Conservation (phyloP, 768 basidiomycete species). For the Boletellus ananiceps region DNA sequence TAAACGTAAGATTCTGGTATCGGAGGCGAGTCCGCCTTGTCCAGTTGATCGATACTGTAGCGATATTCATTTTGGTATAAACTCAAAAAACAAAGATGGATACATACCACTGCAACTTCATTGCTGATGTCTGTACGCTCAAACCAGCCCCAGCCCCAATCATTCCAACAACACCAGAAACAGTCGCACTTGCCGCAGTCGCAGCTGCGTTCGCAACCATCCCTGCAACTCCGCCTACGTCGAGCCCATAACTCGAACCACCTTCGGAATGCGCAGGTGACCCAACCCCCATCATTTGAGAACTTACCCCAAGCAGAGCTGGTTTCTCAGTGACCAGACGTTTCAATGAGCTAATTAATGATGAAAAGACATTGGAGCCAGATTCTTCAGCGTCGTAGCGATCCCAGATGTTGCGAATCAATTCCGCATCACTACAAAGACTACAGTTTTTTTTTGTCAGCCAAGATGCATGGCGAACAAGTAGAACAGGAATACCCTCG, state of each 20-base stretch:
- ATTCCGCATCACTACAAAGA: slow-evolving; percentile 73
- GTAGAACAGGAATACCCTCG: slow-evolving; percentile 52
- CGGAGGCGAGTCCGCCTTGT: slow-evolving; percentile 91
- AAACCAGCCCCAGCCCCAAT: slow-evolving; percentile 67
- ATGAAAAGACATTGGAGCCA: slow-evolving; percentile 68
- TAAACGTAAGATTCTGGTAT: slow-evolving; percentile 95
- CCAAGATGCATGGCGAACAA: not conserved
- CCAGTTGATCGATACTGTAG: slow-evolving; percentile 90
- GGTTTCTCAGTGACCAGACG: slow-evolving; percentile 89
- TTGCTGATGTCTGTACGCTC: slow-evolving; percentile 66
- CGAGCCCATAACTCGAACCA: slow-evolving; percentile 46
- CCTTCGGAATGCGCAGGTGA: slow-evolving; percentile 37
- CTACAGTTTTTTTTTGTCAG: slow-evolving; percentile 32
- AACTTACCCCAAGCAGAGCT: slow-evolving; percentile 67
- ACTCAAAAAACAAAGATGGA: not conserved
- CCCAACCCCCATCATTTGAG: slow-evolving; percentile 82
- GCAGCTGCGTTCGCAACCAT: slow-evolving; percentile 82
- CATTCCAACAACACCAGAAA: slow-evolving; percentile 83
- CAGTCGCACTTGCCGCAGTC: slow-evolving; percentile 75
- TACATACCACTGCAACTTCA: slow-evolving; percentile 88
- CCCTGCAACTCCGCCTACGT: slow-evolving; percentile 68
- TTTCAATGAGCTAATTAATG: slow-evolving; percentile 79
- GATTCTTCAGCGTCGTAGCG: slow-evolving; percentile 62
- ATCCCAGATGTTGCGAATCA: slow-evolving; percentile 76
- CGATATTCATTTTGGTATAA: not conserved